Conservation (phyloP, 192 early-diverging fungal species). For the Coemansia pectinata region DNA sequence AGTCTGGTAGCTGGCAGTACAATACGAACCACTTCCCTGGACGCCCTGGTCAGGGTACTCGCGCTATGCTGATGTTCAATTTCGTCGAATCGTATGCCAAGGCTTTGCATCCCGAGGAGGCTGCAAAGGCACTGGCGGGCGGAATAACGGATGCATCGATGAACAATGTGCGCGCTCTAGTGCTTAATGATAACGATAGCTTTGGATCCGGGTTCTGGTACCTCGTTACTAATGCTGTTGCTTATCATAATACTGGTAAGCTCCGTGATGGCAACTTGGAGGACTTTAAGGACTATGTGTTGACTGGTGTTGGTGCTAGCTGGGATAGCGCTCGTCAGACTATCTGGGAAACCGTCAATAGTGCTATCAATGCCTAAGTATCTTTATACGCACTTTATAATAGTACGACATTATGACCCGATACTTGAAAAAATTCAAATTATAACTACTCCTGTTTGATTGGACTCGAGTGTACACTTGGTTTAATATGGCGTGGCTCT, state of each 20-base stretch:
- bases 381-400: neutral
- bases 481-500: neutral
- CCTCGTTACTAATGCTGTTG: constrained; percentile 16
- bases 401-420: neutral
- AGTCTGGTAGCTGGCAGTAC: constrained; percentile 51
- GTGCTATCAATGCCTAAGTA: constrained; percentile 11
- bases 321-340: constrained; percentile 21
- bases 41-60: constrained; percentile 46
- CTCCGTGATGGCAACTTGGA: constrained; percentile 31
- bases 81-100: constrained; percentile 39
- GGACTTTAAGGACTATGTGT: constrained; percentile 44
- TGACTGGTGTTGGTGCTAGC: constrained; percentile 26
- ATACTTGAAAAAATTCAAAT: neutral
- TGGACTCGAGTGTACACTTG: no score
- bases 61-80: constrained; percentile 52
- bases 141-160: constrained; percentile 6
- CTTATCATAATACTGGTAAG: constrained; percentile 30
- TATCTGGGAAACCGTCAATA: constrained; percentile 36
- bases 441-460: neutral
- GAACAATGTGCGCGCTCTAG: constrained; percentile 44
- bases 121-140: constrained; percentile 2
- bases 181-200: constrained; percentile 48
- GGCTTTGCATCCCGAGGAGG: constrained; percentile 20
- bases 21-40: constrained; percentile 53
- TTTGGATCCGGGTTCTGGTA: constrained; percentile 55